These are phyloP conservation scores for Volvox reticuliferus DNA, from an alignment of 139 green algal genomes.

Conservation along the genomic window DNA sequence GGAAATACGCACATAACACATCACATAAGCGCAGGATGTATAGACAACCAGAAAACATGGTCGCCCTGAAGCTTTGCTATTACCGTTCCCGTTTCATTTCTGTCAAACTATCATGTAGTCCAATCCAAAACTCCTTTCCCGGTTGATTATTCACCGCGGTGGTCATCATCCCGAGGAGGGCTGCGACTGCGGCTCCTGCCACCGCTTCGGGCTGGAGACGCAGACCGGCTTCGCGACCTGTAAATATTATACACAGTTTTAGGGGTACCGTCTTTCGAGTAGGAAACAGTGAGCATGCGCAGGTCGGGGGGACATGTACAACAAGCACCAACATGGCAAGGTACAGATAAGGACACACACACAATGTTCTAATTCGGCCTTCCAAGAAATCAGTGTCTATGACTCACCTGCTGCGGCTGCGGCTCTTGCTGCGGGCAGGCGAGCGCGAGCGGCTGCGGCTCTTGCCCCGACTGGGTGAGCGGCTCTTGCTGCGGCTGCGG, in stretches of 20 bases:
- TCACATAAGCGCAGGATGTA: background rate
- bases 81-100: background rate
- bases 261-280: background rate
- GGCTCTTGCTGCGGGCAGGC: constrained; percentile 12
- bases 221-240: constrained; percentile 42
- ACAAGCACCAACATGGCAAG: background rate
- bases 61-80: background rate
- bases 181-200: constrained; percentile 16
- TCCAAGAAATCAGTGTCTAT: too few species aligned
- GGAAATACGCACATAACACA: too few species aligned
- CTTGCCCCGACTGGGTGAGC: constrained; percentile 13
- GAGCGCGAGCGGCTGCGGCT: constrained; percentile 24
- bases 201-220: constrained; percentile 16
- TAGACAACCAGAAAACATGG: background rate
- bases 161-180: constrained; percentile 24
- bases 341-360: background rate
- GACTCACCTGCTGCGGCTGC: constrained; percentile 29
- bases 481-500: constrained; percentile 35
- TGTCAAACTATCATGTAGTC: too few species aligned
- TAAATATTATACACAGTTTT: background rate
- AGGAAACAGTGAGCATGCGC: too few species aligned
- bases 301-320: background rate
- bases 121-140: too few species aligned
- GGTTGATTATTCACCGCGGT: background rate
- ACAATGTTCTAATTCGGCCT: too few species aligned